Conservation (phyloP, 768 basidiomycete genomes). For the Vishniacozyma victoriae region DNA sequence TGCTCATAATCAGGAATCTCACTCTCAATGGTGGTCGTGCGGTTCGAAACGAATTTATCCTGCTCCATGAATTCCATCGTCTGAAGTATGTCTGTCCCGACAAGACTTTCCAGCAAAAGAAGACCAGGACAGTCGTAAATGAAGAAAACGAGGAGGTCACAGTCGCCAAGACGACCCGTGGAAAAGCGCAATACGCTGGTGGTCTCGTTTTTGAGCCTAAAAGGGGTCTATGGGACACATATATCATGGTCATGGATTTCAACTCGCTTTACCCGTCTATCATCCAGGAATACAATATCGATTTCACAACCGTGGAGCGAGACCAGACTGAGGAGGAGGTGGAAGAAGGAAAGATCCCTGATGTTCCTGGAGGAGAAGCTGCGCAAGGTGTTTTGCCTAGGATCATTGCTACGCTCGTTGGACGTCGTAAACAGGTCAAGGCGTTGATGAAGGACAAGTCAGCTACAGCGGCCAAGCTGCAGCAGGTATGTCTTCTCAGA, state of each 20-base stretch:
- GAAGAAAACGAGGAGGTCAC: conserved; percentile 55
- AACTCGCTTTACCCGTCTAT: conserved; percentile 98
- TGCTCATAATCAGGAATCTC: conserved; percentile 66
- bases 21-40: conserved; percentile 95
- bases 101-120: conserved; percentile 80
- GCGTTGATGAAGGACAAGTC: conserved; percentile 81
- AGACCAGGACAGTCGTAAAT: conserved; percentile 47
- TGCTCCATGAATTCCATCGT: conserved; percentile 94
- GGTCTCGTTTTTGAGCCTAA: conserved; percentile 97
- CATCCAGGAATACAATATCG: conserved; percentile 99
- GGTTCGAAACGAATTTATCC: conserved; percentile 97
- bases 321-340: conserved; percentile 57
- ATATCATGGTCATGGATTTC: conserved; percentile 98
- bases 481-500: conserved; percentile 60
- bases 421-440: conserved; percentile 82
- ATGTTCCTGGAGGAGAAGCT: conserved; percentile 67
- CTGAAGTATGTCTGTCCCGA: conserved; percentile 96
- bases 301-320: conserved; percentile 90
- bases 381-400: conserved; percentile 88
- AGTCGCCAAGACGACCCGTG: conserved; percentile 57
- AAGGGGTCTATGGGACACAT: conserved; percentile 91
- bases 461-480: conserved; percentile 64
- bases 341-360: conserved; percentile 79
- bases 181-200: conserved; percentile 92
- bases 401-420: conserved; percentile 93